A percentile compares a stretch with the other conserved stretches of the same genome.
Conservation (phyloP, 768 basidiomycete species). For the Podaxis sp. region DNA sequence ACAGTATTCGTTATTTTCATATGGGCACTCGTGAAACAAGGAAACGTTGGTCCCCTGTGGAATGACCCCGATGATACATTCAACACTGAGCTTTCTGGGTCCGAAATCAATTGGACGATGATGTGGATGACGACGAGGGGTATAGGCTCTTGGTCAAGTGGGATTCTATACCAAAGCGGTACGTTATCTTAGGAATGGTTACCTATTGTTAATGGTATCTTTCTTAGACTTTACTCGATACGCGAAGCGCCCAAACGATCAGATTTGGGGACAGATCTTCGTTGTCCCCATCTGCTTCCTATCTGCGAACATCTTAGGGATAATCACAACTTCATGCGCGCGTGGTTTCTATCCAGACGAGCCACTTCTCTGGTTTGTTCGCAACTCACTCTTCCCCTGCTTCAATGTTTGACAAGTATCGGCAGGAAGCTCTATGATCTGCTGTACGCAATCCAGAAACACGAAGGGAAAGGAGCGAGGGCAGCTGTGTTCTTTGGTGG, state of each 20-base stretch:
- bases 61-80: slow-evolving; percentile 25
- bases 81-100: slow-evolving; percentile 23
- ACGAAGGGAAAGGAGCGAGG: slow-evolving; percentile 25
- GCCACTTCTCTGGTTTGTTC: slow-evolving; percentile 24
- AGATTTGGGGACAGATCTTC: slow-evolving; percentile 29
- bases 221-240: slow-evolving; percentile 30
- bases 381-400: background rate
- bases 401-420: background rate
- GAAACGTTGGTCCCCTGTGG: slow-evolving; percentile 28
- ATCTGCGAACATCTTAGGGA: slow-evolving; percentile 29
- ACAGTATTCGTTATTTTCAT: slow-evolving; percentile 27
- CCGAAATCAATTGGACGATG: slow-evolving; percentile 27
- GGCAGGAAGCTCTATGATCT: slow-evolving; percentile 30
- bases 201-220: background rate
- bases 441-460: slow-evolving; percentile 27
- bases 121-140: slow-evolving; percentile 30
- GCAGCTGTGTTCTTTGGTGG: slow-evolving; percentile 32
- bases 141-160: slow-evolving; percentile 31
- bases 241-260: slow-evolving; percentile 27
- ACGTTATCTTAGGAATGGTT: background rate
- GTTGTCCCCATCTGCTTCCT: slow-evolving; percentile 28
- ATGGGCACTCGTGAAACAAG: slow-evolving; percentile 29
- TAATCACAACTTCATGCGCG: slow-evolving; percentile 24
- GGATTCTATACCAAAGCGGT: slow-evolving; percentile 21
- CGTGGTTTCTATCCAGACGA: slow-evolving; percentile 31